Percentiles rank a stretch among this genome's conserved stretches.
phyloP scores from a whole-genome alignment of 371 early-diverging fungal species.

The Massospora cicadina region DNA sequence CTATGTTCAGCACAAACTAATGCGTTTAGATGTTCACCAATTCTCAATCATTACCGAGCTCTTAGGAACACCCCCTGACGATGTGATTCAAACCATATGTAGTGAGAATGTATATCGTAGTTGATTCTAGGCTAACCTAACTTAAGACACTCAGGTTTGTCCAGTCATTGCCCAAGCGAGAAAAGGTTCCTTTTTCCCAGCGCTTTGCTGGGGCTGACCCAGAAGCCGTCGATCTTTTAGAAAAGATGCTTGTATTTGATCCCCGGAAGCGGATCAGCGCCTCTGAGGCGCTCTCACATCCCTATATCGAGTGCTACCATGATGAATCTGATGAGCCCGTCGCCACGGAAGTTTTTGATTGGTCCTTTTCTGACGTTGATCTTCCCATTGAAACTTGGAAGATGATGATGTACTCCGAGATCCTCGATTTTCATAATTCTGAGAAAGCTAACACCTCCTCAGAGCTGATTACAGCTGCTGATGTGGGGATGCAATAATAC shows the following conservation, averaged over 20 bases:
- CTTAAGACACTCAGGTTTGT: conserved; percentile 75
- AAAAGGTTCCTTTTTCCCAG: conserved; percentile 57
- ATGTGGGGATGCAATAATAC: neutral
- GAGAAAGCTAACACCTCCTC: neutral
- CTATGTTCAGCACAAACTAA: neutral
- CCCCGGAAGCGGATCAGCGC: conserved; percentile 82
- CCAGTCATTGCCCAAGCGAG: conserved; percentile 61
- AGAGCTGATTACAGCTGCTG: neutral
- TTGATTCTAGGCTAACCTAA: neutral
- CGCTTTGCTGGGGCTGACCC: conserved; percentile 47
- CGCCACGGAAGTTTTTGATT: conserved; percentile 70
- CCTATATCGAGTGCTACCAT: conserved; percentile 78
- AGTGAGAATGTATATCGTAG: conserved; percentile 54
- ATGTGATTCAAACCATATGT: conserved; percentile 79
- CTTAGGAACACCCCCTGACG: conserved; percentile 84
- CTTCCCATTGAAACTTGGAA: conserved; percentile 78
- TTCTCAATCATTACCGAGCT: conserved; percentile 85
- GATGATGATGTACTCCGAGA: conserved; percentile 54
- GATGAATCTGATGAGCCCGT: conserved; percentile 83
- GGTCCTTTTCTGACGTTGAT: conserved; percentile 88
- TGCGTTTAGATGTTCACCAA: conserved; percentile 62
- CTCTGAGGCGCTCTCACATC: conserved; percentile 67
- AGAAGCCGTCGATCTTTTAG: conserved; percentile 55
- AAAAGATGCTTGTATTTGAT: conserved; percentile 83
- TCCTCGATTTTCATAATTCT: conserved; percentile 34